These are phyloP conservation scores for Solanum lycopersicoides DNA, from an alignment of 257 asterid species.

Conservation along the genomic window DNA sequence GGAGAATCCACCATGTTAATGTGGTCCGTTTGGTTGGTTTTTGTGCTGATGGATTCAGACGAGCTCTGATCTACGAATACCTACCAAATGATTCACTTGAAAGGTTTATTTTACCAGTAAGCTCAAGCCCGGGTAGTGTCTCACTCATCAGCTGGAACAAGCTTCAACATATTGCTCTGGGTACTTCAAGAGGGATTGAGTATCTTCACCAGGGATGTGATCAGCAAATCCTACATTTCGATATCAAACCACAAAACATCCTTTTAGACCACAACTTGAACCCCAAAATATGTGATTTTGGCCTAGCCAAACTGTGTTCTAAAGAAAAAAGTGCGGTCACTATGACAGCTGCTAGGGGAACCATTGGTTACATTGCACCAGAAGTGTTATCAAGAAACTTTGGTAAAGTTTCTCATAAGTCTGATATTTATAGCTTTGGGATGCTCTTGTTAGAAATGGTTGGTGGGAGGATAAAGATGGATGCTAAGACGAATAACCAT, in stretches of 20 bases:
- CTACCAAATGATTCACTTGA: background rate
- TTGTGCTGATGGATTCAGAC: background rate
- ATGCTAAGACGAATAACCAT: background rate
- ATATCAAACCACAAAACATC: background rate
- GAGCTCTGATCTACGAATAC: background rate
- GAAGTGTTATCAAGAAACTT: background rate
- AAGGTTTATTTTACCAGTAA: background rate
- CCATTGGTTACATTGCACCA: background rate
- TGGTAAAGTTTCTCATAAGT: background rate
- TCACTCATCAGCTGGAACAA: background rate
- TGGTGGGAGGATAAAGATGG: background rate
- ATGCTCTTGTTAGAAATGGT: background rate
- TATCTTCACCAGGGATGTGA: conserved; percentile 2
- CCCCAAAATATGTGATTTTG: background rate
- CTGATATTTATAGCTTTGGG: background rate
- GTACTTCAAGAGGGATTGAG: background rate
- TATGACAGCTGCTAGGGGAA: background rate
- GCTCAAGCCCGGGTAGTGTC: background rate
- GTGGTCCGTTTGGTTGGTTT: background rate
- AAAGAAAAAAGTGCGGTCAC: background rate
- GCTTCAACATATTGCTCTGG: background rate
- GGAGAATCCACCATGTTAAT: background rate
- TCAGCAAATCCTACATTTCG: background rate
- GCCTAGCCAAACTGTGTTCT: background rate
- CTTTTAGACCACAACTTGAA: background rate